Conservation (phyloP, 805 yeast species). For the Saccharomyces cerevisiae region DNA sequence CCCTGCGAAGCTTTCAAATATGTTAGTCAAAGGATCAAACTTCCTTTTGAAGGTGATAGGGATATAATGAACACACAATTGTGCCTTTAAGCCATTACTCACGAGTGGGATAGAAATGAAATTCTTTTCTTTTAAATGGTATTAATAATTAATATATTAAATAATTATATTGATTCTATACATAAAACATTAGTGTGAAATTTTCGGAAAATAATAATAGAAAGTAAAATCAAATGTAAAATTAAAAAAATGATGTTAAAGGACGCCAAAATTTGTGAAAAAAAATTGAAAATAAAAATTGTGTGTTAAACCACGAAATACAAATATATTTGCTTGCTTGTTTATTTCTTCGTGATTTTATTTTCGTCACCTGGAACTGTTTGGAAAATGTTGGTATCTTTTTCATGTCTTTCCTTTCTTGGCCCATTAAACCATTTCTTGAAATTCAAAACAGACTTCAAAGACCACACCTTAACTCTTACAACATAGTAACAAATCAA, state of each 20-base stretch:
- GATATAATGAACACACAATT: neutral
- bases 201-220: neutral
- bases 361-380: slow-evolving; percentile 35
- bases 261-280: neutral
- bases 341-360: slow-evolving; percentile 12
- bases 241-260: neutral
- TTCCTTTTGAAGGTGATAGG: neutral
- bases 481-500: slow-evolving; percentile 28
- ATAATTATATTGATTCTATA: neutral
- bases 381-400: slow-evolving; percentile 37
- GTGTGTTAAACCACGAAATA: neutral
- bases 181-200: neutral
- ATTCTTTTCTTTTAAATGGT: neutral
- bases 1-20: no score
- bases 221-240: neutral
- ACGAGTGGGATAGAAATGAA: no score
- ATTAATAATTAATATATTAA: neutral
- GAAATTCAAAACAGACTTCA: slow-evolving; percentile 29
- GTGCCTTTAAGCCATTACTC: no score
- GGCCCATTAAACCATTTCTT: slow-evolving; percentile 37
- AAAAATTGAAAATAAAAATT: neutral
- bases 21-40: neutral
- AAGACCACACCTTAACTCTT: slow-evolving; percentile 34
- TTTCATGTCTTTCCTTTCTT: slow-evolving; percentile 41
- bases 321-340: neutral